phyloP scores from a whole-genome alignment of 305 asterid genomes.

The Rubia occidens region DNA sequence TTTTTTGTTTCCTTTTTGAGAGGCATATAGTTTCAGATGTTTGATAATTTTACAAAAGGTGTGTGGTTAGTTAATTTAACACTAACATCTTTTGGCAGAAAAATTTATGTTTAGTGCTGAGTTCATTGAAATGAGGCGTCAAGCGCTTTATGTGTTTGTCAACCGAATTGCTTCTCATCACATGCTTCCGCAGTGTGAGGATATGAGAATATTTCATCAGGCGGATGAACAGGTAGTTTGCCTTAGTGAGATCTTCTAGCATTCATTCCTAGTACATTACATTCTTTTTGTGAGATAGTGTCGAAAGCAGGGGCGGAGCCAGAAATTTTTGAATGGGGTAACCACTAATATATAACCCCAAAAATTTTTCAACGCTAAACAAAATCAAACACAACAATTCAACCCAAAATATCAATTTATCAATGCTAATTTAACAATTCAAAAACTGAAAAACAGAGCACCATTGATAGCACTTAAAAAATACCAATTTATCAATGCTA shows the following conservation, averaged over 20 bases:
- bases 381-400: no score
- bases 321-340: no score
- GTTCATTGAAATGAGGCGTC: constrained; percentile 96
- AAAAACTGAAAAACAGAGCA: no score
- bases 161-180: constrained; percentile 83
- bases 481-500: no score
- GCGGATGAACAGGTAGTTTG: constrained; percentile 46
- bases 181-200: constrained; percentile 75
- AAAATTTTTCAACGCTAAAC: no score
- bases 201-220: constrained; percentile 38
- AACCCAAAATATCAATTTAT: no score
- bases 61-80: background rate
- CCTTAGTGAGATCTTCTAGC: background rate
- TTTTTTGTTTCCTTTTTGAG: background rate
- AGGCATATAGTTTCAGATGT: background rate
- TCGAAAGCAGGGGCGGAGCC: no score
- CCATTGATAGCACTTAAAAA: no score
- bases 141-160: constrained; percentile 76
- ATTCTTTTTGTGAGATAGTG: background rate
- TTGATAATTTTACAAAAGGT: background rate
- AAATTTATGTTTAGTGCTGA: constrained; percentile 93
- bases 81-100: constrained; percentile 37
- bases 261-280: background rate
- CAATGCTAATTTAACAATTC: no score
- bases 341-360: no score